These are phyloP conservation scores for Arachis hypogaea DNA, from an alignment of 306 rosid genomes.

Conservation along the genomic window DNA sequence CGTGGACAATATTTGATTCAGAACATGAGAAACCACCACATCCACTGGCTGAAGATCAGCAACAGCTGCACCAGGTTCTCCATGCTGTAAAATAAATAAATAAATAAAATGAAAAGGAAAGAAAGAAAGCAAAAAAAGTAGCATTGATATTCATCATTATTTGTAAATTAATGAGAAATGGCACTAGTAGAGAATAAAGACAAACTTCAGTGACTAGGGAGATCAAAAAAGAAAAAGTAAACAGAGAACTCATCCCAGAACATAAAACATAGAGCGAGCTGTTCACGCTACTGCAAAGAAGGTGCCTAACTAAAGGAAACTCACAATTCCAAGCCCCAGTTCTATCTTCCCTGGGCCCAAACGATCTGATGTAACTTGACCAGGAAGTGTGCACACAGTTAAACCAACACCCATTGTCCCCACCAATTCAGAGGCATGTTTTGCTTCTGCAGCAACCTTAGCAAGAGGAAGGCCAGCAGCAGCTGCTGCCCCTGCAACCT, in stretches of 20 bases:
- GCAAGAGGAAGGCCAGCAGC: conserved; percentile 80
- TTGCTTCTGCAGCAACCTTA: conserved; percentile 86
- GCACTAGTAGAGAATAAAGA: conserved; percentile 1
- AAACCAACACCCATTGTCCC: conserved; percentile 98
- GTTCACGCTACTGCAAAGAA: not conserved
- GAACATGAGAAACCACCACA: conserved; percentile 83
- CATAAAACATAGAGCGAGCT: not conserved
- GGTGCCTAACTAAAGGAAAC: conserved; percentile 39
- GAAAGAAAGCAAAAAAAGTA: not conserved
- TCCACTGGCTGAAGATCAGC: conserved; percentile 86
- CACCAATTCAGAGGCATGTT: conserved; percentile 80
- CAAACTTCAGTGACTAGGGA: conserved; percentile 32
- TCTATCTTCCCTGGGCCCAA: conserved; percentile 93
- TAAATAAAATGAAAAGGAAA: too few relatives aligned
- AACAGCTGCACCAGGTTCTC: conserved; percentile 93
- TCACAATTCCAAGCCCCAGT: conserved; percentile 95
- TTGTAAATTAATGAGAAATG: conserved; percentile 32
- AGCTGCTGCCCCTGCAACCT: conserved; percentile 99
- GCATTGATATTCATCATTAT: conserved; percentile 39
- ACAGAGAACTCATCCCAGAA: conserved; percentile 1
- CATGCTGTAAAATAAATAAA: conserved; percentile 63
- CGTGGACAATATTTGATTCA: conserved; percentile 76
- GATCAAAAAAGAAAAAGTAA: not conserved
- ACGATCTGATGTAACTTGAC: conserved; percentile 85
- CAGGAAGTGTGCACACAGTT: conserved; percentile 86